Base-by-base conservation (phyloP, 108 stramenopile species). In the Nannochloropsis gaditana region DNA sequence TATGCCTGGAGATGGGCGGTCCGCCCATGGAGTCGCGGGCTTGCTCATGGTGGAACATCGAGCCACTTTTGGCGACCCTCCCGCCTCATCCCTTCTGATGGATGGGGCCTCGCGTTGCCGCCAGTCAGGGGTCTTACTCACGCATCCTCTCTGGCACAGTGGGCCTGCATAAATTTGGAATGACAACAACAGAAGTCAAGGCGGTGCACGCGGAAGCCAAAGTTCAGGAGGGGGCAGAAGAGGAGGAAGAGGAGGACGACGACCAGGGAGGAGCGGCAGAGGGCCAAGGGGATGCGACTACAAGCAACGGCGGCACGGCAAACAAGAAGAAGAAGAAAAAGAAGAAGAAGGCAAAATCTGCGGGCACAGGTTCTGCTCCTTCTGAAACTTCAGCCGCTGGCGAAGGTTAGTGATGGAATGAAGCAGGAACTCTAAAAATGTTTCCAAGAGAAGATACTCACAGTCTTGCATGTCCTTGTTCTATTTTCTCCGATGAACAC, bases 281-380 rank as follows among this genome's bases (percentile, higher is more conserved):
- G 2, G 88, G 41, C 10, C 85, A 90, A 19, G 41, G 15, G 43
- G 43, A 21, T 15, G 87, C 45, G 8, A 83, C 15, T 9, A 31
- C 21, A 9, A 82, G 45, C 2, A 87, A 43, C 3, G 45, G 21
- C 8, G 45, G 21, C 19, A 84, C n/a, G 21, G 84, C 79, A 50
- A 90, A 91, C 47, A 91, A 83, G 80, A 91, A 88, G 88, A 86
- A 87, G 79, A 94, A 94, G 91, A 96, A 96, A 89, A 96, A 96
- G 90, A 91, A 89, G 45, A 89, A 87, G 45, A 88, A 90, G 93
- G 89, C 84, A 82, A 84, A 41, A 50, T 83, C 79, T 42, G 87
- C 15, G 80, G 31, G 31, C 31, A 31, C 31, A 31, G 1, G 31
- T 31, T 79, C 42, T 42, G 83, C 86, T 59, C 80, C 42, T 43